These are phyloP conservation scores for Ricinus communis DNA, from an alignment of 345 rosid species.

Conservation along the genomic window DNA sequence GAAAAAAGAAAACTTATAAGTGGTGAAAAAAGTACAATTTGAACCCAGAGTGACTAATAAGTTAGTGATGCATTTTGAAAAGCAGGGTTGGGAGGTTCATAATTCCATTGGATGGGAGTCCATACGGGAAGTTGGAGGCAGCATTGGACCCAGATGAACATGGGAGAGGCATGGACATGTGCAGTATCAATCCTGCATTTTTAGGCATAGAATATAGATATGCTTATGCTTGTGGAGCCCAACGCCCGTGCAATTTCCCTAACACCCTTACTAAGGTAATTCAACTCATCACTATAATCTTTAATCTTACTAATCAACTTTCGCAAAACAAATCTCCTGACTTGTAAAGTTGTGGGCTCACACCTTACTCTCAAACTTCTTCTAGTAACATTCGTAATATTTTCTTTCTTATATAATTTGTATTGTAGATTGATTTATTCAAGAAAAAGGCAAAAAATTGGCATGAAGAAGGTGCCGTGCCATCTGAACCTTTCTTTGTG, in stretches of 20 bases:
- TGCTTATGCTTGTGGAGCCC: slow-evolving; percentile 91
- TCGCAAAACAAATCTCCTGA: not conserved
- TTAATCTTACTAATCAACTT: too few species aligned
- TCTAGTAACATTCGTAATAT: not conserved
- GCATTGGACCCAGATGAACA: slow-evolving; percentile 88
- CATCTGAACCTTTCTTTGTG: slow-evolving; percentile 92
- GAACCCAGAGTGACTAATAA: not conserved
- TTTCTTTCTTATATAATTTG: too few species aligned
- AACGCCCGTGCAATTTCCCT: slow-evolving; percentile 94
- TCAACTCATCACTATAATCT: not conserved
- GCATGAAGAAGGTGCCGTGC: slow-evolving; percentile 74
- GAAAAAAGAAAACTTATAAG: too few species aligned
- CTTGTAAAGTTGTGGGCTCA: too few species aligned
- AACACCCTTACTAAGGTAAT: slow-evolving; percentile 89
- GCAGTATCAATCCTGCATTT: slow-evolving; percentile 75
- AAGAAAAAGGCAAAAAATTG: slow-evolving; percentile 77
- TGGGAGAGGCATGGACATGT: slow-evolving; percentile 98
- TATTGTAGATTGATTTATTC: slow-evolving; percentile 62
- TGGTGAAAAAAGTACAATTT: too few species aligned
- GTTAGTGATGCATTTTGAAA: not conserved
- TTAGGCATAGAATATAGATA: slow-evolving; percentile 76
- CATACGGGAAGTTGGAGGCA: slow-evolving; percentile 62
- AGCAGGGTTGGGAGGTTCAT: slow-evolving; percentile 86
- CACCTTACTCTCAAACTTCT: too few species aligned
- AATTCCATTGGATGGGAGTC: slow-evolving; percentile 87